Evolutionary conservation across 306 rosid species (phyloP).

Genomic region (Phaseolus lunatus): DNA sequence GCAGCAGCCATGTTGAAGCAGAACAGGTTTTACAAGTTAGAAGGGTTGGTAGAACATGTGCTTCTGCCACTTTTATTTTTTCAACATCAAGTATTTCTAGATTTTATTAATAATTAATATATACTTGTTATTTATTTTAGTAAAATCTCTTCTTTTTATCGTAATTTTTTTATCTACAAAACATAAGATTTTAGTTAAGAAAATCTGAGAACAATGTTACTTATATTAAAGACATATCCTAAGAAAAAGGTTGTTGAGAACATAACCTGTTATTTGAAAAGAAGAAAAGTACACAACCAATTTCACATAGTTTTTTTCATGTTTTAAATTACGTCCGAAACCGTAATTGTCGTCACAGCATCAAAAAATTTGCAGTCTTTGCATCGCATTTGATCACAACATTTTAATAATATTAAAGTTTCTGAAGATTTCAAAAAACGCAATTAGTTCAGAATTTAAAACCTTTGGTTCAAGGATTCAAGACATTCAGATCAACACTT

Average conservation of each 20-base stretch:
- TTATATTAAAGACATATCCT: no score
- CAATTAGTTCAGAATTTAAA: background rate
- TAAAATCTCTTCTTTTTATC: no score
- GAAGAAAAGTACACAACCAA: background rate
- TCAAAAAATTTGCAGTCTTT: background rate
- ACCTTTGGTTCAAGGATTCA: background rate
- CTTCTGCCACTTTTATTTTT: background rate
- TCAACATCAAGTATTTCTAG: no score
- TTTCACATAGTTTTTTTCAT: background rate
- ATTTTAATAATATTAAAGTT: background rate
- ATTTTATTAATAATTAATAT: no score
- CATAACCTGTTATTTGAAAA: background rate
- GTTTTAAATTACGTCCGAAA: background rate
- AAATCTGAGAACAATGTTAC: no score
- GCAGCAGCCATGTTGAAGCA: background rate
- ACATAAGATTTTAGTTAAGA: no score
- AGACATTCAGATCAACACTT: background rate
- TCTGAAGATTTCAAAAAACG: background rate
- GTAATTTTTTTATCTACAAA: no score
- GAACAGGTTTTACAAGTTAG: background rate
- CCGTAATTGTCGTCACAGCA: background rate
- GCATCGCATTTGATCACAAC: background rate
- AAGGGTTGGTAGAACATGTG: constrained; percentile 21
- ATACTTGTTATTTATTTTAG: no score
- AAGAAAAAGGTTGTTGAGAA: background rate